Evolutionary conservation across 2,329 filamentous ascomycete genomes (phyloP).

Genomic region (Colletotrichum sidae): DNA sequence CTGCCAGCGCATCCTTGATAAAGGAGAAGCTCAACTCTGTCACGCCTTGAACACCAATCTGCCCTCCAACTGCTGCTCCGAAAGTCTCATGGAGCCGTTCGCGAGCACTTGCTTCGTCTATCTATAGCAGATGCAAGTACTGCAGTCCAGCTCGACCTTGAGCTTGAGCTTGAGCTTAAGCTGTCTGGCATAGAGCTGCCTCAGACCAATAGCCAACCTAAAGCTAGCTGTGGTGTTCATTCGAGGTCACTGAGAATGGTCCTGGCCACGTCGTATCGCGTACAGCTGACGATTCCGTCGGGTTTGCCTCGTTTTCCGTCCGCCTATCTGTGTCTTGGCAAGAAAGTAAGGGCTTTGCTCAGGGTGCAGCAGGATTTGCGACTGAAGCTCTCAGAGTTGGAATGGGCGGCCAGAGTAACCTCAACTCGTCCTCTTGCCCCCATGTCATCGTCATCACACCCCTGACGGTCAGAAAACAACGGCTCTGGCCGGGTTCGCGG

Average conservation of each 20-base stretch:
- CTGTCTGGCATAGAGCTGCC: background rate
- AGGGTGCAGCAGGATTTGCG: background rate
- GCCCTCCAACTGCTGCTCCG: background rate
- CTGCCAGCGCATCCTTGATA: background rate
- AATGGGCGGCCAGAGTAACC: slow-evolving; percentile 13
- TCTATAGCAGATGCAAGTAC: background rate
- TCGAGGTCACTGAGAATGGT: too few species aligned
- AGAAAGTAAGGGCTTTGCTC: too few species aligned
- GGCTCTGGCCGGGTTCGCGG: slow-evolving; percentile 26
- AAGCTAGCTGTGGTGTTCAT: too few species aligned
- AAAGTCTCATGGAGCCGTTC: slow-evolving; percentile 1
- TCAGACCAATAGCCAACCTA: too few species aligned
- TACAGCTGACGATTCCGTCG: too few species aligned
- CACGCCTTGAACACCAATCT: background rate
- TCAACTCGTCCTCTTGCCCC: slow-evolving; percentile 4
- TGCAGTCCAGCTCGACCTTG: background rate
- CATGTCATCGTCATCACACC: slow-evolving; percentile 11
- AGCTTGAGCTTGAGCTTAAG: background rate
- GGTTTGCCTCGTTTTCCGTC: too few species aligned
- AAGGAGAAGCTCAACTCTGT: too few species aligned
- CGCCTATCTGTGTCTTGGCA: too few species aligned
- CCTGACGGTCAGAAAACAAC: slow-evolving; percentile 15
- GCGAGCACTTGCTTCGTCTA: background rate
- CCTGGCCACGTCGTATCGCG: too few species aligned
- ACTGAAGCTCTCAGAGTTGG: slow-evolving; percentile 17